Evolutionary conservation across 768 basidiomycete genomes (phyloP).

Genomic region (Trametes cinnabarina): DNA sequence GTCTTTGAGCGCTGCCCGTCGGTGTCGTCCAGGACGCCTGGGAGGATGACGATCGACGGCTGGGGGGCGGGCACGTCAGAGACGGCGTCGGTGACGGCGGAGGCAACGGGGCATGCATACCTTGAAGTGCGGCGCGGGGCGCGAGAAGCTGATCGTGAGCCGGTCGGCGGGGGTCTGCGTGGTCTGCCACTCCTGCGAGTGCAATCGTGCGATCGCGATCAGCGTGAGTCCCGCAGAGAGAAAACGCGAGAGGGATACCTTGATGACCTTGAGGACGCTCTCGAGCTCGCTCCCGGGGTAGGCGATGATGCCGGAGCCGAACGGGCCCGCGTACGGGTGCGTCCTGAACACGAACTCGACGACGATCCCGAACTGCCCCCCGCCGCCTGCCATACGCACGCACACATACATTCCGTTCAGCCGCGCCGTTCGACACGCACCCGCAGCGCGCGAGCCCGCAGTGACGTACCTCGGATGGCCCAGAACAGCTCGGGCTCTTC

Average conservation of each 20-base stretch:
- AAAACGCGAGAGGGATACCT: neutral
- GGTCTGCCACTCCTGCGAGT: slow-evolving; percentile 10
- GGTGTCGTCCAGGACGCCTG: slow-evolving; percentile 11
- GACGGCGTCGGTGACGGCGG: neutral
- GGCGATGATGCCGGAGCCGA: slow-evolving; percentile 10
- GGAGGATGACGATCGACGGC: slow-evolving; percentile 18
- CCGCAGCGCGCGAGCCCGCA: too few species aligned
- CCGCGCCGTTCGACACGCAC: neutral
- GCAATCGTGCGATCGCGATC: neutral
- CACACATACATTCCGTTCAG: too few species aligned
- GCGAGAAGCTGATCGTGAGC: slow-evolving; percentile 18
- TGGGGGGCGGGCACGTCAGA: neutral
- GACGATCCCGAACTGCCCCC: slow-evolving; percentile 31
- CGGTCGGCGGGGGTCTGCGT: slow-evolving; percentile 12
- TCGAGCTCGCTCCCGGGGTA: slow-evolving; percentile 15
- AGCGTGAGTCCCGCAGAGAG: too few species aligned
- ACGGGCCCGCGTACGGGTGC: slow-evolving; percentile 20
- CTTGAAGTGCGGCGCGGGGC: slow-evolving; percentile 20
- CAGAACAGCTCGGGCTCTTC: slow-evolving; percentile 32
- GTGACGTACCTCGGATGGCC: slow-evolving; percentile 28
- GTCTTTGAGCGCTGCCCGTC: slow-evolving; percentile 14
- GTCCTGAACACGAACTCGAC: slow-evolving; percentile 28
- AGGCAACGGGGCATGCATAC: neutral
- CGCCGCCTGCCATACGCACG: slow-evolving; percentile 19
- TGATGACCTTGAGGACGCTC: slow-evolving; percentile 10